Conservation (phyloP, 768 basidiomycete genomes). For the Phaffia australis region DNA sequence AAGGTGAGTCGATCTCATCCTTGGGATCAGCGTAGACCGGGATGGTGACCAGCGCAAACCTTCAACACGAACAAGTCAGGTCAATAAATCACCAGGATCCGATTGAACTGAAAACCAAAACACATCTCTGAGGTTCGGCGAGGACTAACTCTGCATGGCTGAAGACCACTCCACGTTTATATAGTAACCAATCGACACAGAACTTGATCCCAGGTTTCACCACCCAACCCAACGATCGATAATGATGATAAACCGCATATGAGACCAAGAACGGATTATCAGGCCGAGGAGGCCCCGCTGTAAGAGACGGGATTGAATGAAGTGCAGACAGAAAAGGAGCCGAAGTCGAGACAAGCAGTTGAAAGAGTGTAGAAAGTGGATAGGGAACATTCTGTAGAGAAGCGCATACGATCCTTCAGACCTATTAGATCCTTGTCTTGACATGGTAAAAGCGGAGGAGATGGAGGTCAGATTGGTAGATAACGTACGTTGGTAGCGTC, state of each 20-base stretch:
- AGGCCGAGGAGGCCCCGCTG: slow-evolving; percentile 37
- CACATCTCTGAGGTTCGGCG: not conserved
- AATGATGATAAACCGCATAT: slow-evolving; percentile 88
- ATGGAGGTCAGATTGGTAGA: not conserved
- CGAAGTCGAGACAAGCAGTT: slow-evolving; percentile 39
- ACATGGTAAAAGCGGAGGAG: not conserved
- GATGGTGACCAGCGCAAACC: slow-evolving; percentile 81
- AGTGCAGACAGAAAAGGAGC: slow-evolving; percentile 26
- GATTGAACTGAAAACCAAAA: not conserved
- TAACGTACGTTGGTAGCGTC: slow-evolving; percentile 54
- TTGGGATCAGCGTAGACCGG: slow-evolving; percentile 77
- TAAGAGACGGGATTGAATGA: slow-evolving; percentile 36
- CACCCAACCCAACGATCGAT: slow-evolving; percentile 91
- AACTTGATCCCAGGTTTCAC: slow-evolving; percentile 94
- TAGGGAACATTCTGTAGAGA: slow-evolving; percentile 37
- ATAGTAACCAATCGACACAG: slow-evolving; percentile 86
- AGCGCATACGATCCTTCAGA: not conserved
- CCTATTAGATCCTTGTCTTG: not conserved
- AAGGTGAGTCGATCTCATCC: slow-evolving; percentile 55
- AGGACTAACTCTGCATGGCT: slow-evolving; percentile 78
- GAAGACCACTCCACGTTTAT: slow-evolving; percentile 90
- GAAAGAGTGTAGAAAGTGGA: slow-evolving; percentile 28
- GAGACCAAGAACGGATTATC: slow-evolving; percentile 89
- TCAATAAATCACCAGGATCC: not conserved
- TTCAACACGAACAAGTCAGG: slow-evolving; percentile 34